These are phyloP conservation scores for Dissophora globulifera DNA, from an alignment of 192 early-diverging fungal species.

Conservation along the genomic window DNA sequence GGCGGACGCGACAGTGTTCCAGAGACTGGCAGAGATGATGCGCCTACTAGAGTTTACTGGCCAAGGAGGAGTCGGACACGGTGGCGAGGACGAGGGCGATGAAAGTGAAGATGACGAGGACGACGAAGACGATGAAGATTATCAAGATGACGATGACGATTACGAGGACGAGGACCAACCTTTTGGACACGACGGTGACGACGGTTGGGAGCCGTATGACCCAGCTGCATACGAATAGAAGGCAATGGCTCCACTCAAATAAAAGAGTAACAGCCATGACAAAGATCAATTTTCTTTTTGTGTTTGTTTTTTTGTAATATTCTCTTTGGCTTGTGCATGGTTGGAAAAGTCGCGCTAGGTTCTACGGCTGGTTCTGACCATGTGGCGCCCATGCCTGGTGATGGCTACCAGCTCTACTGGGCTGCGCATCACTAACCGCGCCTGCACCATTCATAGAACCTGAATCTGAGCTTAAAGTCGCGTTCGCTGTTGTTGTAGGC, in stretches of 20 bases:
- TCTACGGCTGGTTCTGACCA: no score
- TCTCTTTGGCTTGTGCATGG: no score
- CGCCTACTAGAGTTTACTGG: conserved; percentile 30
- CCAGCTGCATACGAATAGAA: conserved; percentile 42
- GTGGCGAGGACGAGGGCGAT: conserved; percentile 1
- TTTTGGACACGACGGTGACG: conserved; percentile 25
- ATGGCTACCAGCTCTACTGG: no score
- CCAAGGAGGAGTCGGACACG: conserved; percentile 8
- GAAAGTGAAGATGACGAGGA: conserved; percentile 23
- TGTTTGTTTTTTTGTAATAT: no score
- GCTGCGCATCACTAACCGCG: background rate
- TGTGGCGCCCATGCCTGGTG: no score
- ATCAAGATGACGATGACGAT: conserved; percentile 21
- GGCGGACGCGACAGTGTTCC: no score
- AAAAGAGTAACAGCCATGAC: no score
- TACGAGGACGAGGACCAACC: conserved; percentile 13
- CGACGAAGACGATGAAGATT: conserved; percentile 19
- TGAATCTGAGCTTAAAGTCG: background rate
- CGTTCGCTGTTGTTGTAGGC: background rate
- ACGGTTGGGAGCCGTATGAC: conserved; percentile 48
- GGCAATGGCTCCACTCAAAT: no score
- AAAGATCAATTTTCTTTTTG: no score
- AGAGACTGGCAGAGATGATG: conserved; percentile 34
- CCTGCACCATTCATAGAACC: no score
- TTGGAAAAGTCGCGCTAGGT: no score